Evolutionary conservation across 1,284 basidiomycete species (phyloP), one percentile per base, ranked within the genome.

Genomic region (Xanthoconium separans): DNA sequence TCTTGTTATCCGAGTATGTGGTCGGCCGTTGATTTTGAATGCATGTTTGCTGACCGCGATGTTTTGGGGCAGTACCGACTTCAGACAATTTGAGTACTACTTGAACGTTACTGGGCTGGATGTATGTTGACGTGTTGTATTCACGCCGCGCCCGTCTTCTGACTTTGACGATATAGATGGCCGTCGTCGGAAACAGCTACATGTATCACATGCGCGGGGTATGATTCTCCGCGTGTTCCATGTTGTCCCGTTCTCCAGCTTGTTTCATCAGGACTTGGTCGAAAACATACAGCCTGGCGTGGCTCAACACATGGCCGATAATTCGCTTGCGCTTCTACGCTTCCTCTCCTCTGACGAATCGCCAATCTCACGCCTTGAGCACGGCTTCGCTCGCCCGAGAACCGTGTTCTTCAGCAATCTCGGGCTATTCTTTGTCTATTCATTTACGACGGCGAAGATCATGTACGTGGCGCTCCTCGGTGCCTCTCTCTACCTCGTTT

Each of bases 1-100:
- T 98, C 53, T 80, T 99, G 48, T 75, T 97, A 44, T 95, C 91
- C 11, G 94, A 97, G 90, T 93, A 65, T 58, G 87, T 56, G n/a
- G 16, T 40, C 18, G 16, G 5, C 9, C 8, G 6, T 42, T 6
- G 9, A 30, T 16, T 2, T 44, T 12, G 9, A 37, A 11, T 13
- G 20, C 9, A 2, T 77, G 1, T 10, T 31, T 44, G 29, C 40
- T 48, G 39, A 55, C 51, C 11, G 20, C 50, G 22, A 30, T 41
- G 15, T 12, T 6, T 44, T n/a, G n/a, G 20, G 51, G 44, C 46
- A 93, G 91, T 65, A 97, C 93, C 42, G 93, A 96, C 69, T 96
- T 95, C 64, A 84, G 93, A 33, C 95, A 98, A 65, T 99, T 98
- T 61, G 91, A 95, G 64, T 77, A 91, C 58, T 99, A 99, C 69